These are phyloP conservation scores for Gracilariopsis chorda DNA, from an alignment of 23 red algal species.

Conservation along the genomic window DNA sequence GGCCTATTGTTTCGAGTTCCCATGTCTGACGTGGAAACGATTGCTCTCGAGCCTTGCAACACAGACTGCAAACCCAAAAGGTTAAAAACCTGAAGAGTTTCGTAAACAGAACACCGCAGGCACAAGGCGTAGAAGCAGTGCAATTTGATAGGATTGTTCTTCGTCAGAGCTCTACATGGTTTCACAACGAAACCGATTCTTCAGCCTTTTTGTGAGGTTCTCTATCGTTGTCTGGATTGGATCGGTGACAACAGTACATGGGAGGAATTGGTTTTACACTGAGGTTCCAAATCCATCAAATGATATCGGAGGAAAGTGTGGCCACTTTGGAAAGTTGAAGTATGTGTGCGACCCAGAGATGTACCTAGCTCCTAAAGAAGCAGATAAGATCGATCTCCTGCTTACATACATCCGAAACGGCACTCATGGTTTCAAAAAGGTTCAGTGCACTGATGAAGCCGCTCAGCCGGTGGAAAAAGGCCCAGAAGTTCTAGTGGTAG, in stretches of 20 bases:
- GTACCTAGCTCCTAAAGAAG: not conserved
- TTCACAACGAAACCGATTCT: not conserved
- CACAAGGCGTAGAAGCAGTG: too few species aligned
- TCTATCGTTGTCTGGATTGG: not conserved
- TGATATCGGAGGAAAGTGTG: not conserved
- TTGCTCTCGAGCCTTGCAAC: too few species aligned
- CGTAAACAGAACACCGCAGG: too few species aligned
- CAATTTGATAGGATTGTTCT: too few species aligned
- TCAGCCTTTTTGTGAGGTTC: not conserved
- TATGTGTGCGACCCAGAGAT: constrained; percentile 19
- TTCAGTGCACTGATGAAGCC: not conserved
- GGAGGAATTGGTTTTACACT: not conserved
- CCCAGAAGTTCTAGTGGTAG: not conserved
- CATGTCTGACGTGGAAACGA: too few species aligned
- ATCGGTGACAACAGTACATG: not conserved
- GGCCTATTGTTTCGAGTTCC: too few species aligned
- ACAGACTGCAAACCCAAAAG: too few species aligned
- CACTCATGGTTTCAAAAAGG: constrained; percentile 8
- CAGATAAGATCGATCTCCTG: not conserved
- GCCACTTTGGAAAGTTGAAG: not conserved
- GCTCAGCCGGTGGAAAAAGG: not conserved
- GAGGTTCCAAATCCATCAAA: not conserved
- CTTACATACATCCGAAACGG: not conserved
- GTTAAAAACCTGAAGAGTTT: too few species aligned
- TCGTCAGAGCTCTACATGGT: constrained; percentile 18